These are phyloP conservation scores for Beauveria sp. DNA, from an alignment of 2,329 filamentous ascomycete genomes.

Conservation along the genomic window DNA sequence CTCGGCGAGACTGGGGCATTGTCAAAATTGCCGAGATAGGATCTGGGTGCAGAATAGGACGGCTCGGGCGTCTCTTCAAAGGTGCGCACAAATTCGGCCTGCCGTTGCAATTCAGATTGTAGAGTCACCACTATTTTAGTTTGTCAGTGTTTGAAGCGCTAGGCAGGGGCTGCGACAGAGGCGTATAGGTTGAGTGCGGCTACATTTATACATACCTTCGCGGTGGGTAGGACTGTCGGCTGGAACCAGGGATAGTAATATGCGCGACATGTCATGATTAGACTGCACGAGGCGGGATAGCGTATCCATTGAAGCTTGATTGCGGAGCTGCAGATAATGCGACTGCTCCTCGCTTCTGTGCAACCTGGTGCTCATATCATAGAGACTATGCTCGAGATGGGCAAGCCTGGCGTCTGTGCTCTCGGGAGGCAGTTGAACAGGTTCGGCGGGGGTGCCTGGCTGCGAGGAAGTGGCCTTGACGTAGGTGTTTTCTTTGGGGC, in stretches of 20 bases:
- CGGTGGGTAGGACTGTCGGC: constrained; percentile 71
- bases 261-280: constrained; percentile 76
- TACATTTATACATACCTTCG: constrained; percentile 57
- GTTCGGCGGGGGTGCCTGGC: constrained; percentile 76
- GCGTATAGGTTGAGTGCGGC: constrained; percentile 18
- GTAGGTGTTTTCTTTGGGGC: constrained; percentile 81
- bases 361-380: constrained; percentile 69
- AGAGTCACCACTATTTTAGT: constrained; percentile 40
- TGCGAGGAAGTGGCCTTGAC: constrained; percentile 71
- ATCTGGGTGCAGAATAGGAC: constrained; percentile 57
- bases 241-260: constrained; percentile 65
- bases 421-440: constrained; percentile 64
- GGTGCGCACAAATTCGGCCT: constrained; percentile 48
- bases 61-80: constrained; percentile 62
- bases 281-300: constrained; percentile 64
- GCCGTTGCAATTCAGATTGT: constrained; percentile 54
- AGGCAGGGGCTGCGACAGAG: too few relatives aligned
- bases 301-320: constrained; percentile 74
- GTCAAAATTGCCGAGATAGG: constrained; percentile 61
- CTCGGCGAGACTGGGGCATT: constrained; percentile 79
- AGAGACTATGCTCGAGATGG: constrained; percentile 72
- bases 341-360: constrained; percentile 78
- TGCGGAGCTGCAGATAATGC: constrained; percentile 70
- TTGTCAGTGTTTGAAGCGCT: neutral
- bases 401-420: constrained; percentile 67